Conservation (phyloP, 164 flowering plant species). For the Annona cherimola region DNA sequence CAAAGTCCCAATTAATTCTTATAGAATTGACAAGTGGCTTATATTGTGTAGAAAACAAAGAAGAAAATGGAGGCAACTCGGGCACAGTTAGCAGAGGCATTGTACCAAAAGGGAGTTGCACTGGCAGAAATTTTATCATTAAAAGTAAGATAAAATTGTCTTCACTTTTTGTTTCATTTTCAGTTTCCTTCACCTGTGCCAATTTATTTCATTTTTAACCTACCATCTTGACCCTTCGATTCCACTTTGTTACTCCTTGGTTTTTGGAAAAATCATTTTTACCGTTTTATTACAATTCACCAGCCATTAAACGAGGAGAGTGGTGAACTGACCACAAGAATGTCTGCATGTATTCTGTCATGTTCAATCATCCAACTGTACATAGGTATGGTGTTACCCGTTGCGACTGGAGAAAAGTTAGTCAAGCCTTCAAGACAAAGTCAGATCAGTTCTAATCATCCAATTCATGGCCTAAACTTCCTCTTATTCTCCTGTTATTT, state of each 20-base stretch:
- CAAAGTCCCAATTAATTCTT: no score
- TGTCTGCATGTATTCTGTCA: not conserved
- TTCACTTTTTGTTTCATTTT: not conserved
- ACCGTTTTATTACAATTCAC: not conserved
- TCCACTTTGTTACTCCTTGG: not conserved
- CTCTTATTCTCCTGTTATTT: no score
- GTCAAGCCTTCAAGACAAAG: not conserved
- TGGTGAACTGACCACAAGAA: not conserved
- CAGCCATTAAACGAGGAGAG: not conserved
- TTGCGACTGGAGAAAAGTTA: not conserved
- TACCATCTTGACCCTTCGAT: not conserved
- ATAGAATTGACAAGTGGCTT: not conserved
- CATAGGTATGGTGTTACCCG: not conserved
- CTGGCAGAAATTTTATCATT: conserved; percentile 55
- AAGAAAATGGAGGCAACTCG: conserved; percentile 86
- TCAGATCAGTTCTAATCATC: not conserved
- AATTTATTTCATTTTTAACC: not conserved
- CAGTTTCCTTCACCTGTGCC: not conserved
- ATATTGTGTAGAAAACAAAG: conserved; percentile 46
- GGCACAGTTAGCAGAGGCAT: conserved; percentile 74
- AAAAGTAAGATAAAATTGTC: conserved; percentile 33
- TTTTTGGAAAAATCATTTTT: not conserved
- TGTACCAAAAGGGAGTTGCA: conserved; percentile 90
- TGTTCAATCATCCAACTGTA: not conserved
- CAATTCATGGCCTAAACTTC: not conserved